phyloP scores from a whole-genome alignment of 352 stramenopile species.

The Globisporangium takayamanum region DNA sequence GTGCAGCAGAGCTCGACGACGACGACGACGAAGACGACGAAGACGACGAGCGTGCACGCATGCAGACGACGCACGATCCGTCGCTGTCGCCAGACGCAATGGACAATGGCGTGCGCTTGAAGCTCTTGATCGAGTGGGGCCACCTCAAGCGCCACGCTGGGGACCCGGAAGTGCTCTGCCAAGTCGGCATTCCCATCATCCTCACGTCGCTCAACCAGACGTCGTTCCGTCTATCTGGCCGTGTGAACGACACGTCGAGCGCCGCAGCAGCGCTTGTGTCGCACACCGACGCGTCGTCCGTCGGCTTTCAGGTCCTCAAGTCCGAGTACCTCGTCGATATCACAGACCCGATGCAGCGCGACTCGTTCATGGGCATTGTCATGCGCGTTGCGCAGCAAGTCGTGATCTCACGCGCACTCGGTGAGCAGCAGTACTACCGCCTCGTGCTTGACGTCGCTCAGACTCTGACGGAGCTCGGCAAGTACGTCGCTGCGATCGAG shows the following conservation, averaged over 20 bases:
- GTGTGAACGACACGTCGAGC: constrained; percentile 49
- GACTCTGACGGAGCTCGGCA: constrained; percentile 71
- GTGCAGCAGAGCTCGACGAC: constrained; percentile 22
- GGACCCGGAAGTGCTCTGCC: constrained; percentile 68
- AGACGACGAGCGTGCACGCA: constrained; percentile 44
- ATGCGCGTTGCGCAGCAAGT: constrained; percentile 81
- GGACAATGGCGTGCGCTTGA: constrained; percentile 79
- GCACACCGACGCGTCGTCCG: constrained; percentile 48
- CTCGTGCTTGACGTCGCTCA: constrained; percentile 76
- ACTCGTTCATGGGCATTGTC: constrained; percentile 82
- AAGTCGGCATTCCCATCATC: constrained; percentile 81
- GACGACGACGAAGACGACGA: constrained; percentile 25
- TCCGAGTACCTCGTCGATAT: constrained; percentile 82
- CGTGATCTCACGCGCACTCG: constrained; percentile 65
- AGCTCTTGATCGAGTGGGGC: constrained; percentile 72
- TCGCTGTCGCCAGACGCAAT: constrained; percentile 79
- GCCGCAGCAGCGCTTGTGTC: constrained; percentile 51
- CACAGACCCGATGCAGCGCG: constrained; percentile 54
- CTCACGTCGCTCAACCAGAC: constrained; percentile 77
- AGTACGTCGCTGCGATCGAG: constrained; percentile 81
- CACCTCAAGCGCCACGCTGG: constrained; percentile 66
- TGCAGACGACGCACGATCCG: constrained; percentile 60
- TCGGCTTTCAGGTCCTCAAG: constrained; percentile 76
- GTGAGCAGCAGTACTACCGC: constrained; percentile 68
- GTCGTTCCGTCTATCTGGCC: constrained; percentile 59